phyloP scores from a whole-genome alignment of 2,329 filamentous ascomycete species.

The Clonostachys sp. region DNA sequence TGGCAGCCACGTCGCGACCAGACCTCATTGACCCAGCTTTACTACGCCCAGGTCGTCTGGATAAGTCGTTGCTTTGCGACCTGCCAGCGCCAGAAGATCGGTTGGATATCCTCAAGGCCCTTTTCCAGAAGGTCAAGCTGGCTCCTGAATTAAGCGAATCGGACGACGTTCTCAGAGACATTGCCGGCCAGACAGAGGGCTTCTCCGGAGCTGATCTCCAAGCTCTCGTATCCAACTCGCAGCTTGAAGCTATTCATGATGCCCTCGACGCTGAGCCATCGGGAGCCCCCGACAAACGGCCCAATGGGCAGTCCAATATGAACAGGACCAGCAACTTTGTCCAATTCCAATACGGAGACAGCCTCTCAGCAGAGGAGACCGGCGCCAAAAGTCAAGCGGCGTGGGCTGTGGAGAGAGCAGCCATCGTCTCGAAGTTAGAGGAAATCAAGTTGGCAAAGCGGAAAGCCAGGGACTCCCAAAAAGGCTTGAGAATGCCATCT shows the following conservation, averaged over 20 bases:
- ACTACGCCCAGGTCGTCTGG: slow-evolving; percentile 83
- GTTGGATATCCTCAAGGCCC: slow-evolving; percentile 79
- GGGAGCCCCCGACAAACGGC: slow-evolving; percentile 18
- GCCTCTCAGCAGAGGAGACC: slow-evolving; percentile 26
- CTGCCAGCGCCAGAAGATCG: slow-evolving; percentile 78
- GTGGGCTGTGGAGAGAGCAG: slow-evolving; percentile 68
- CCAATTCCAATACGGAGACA: slow-evolving; percentile 76
- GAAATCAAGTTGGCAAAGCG: slow-evolving; percentile 70
- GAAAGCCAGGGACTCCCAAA: slow-evolving; percentile 22
- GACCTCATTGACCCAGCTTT: slow-evolving; percentile 95
- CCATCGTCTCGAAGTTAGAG: slow-evolving; percentile 77
- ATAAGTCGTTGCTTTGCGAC: slow-evolving; percentile 90
- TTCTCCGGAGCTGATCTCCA: slow-evolving; percentile 95
- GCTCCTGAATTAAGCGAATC: slow-evolving; percentile 57
- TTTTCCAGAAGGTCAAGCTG: slow-evolving; percentile 78
- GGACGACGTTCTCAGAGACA: slow-evolving; percentile 58
- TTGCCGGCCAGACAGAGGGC: slow-evolving; percentile 77
- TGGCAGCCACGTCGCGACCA: slow-evolving; percentile 88
- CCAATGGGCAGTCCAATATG: slow-evolving; percentile 18
- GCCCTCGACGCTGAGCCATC: slow-evolving; percentile 60
- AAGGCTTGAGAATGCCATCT: slow-evolving; percentile 2
- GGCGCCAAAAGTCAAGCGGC: slow-evolving; percentile 45
- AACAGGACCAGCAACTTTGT: slow-evolving; percentile 54
- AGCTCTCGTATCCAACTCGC: slow-evolving; percentile 91
- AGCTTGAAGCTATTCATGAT: slow-evolving; percentile 95